phyloP scores from a whole-genome alignment of 2,329 filamentous ascomycete species.

The Aspergillus ochraceoroseus region DNA sequence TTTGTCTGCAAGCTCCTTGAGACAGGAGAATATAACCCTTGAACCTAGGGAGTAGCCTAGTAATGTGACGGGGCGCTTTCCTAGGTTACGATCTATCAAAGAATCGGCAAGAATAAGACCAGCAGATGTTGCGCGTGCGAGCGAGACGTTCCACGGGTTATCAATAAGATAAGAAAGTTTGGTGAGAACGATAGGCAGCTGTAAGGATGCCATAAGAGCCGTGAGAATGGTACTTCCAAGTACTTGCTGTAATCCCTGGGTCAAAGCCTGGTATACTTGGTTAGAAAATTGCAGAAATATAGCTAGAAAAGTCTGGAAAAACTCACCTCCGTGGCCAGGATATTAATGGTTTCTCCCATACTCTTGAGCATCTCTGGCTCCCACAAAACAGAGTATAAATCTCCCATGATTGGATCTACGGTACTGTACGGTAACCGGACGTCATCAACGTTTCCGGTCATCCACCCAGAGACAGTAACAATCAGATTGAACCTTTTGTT shows the following conservation, averaged over 20 bases:
- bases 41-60: slow-evolving; percentile 92
- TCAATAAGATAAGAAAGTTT: slow-evolving; percentile 96
- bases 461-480: slow-evolving; percentile 93
- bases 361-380: slow-evolving; percentile 96
- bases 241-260: slow-evolving; percentile 92
- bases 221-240: slow-evolving; percentile 84
- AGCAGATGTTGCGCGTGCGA: slow-evolving; percentile 80
- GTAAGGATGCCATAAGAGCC: slow-evolving; percentile 84
- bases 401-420: slow-evolving; percentile 94
- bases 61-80: slow-evolving; percentile 83
- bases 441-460: slow-evolving; percentile 96
- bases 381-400: slow-evolving; percentile 95
- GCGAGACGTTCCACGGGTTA: slow-evolving; percentile 96
- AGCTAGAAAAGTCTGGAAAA: neutral
- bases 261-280: slow-evolving; percentile 63
- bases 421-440: slow-evolving; percentile 94
- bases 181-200: slow-evolving; percentile 84
- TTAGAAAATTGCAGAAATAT: slow-evolving; percentile 22
- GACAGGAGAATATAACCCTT: slow-evolving; percentile 84
- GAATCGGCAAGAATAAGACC: slow-evolving; percentile 93
- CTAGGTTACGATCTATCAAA: slow-evolving; percentile 82
- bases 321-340: slow-evolving; percentile 87
- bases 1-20: slow-evolving; percentile 77
- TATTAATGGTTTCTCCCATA: slow-evolving; percentile 98
- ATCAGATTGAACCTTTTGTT: slow-evolving; percentile 97